Evolutionary conservation across 805 yeast species (phyloP).

Genomic region (Cyberlindnera maritima): DNA sequence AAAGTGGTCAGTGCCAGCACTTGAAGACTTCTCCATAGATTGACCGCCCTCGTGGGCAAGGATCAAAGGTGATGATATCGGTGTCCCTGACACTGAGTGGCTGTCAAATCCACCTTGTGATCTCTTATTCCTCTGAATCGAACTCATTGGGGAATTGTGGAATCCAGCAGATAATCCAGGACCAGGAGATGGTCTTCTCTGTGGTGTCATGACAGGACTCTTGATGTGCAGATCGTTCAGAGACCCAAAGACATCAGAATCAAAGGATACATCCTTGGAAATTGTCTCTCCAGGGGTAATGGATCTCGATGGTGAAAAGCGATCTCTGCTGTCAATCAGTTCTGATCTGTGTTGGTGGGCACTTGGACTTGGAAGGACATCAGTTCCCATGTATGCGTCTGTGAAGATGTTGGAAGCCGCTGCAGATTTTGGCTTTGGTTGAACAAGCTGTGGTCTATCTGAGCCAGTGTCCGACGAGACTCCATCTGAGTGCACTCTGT

Average conservation of each 20-base stretch:
- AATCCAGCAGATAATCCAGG: slow-evolving; percentile 12
- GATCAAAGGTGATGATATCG: slow-evolving; percentile 57
- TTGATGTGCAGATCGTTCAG: slow-evolving; percentile 29
- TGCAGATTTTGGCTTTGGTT: slow-evolving; percentile 25
- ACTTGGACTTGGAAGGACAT: slow-evolving; percentile 36
- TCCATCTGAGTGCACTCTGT: slow-evolving; percentile 5
- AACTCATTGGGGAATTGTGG: slow-evolving; percentile 52
- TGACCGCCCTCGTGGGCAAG: slow-evolving; percentile 41
- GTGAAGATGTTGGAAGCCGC: slow-evolving; percentile 33
- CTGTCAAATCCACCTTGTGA: slow-evolving; percentile 21
- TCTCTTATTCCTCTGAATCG: slow-evolving; percentile 52
- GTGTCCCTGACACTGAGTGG: slow-evolving; percentile 34
- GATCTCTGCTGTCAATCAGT: slow-evolving; percentile 15
- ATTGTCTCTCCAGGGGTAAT: slow-evolving; percentile 45
- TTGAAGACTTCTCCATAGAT: slow-evolving; percentile 27
- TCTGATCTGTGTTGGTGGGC: slow-evolving; percentile 5
- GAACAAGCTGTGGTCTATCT: slow-evolving; percentile 14
- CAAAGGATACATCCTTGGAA: slow-evolving; percentile 13
- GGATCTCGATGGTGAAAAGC: slow-evolving; percentile 32
- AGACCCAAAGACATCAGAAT: slow-evolving; percentile 15
- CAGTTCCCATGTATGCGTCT: slow-evolving; percentile 39
- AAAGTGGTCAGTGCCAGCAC: slow-evolving; percentile 25
- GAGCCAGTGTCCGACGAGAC: slow-evolving; percentile 7
- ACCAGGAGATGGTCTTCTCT: slow-evolving; percentile 27
- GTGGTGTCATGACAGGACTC: slow-evolving; percentile 31